Base-by-base conservation (phyloP, 2,329 filamentous ascomycete genomes). In the Paraphaeosphaeria minitans region DNA sequence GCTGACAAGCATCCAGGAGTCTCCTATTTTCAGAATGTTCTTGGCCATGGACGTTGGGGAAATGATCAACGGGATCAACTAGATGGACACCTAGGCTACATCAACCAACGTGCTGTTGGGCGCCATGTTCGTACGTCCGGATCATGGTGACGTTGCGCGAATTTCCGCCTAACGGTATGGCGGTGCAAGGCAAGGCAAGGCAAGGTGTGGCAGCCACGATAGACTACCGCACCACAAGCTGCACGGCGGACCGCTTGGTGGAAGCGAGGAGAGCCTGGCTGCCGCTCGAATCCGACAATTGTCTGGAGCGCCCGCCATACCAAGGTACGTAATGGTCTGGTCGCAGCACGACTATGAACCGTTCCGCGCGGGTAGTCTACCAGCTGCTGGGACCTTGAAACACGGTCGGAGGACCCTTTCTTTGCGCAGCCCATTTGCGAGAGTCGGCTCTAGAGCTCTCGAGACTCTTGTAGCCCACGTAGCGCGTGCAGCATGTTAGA, bases 241-340 rank as follows among this genome's bases (percentile, higher is more conserved):
- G 37, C 42, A 56, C 48, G 16, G 35, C n/a, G 14, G 29, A 46
- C 13, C 31, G 22, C 24, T 24, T 45, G 24, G 37, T 42, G 22
- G 50, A 49, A 56, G 57, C 53, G 50, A 57, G 54, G 53, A 21
- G 19, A 52, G 27, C 27, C 35, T 53, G 24, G 35, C 48, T 41
- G 43, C 55, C 31, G 29, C 48, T 19, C 41, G 33, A 55, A 48
- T 48, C 47, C 49, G 53, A 54, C 22, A 31, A 53, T 58, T 6
- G 53, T 46, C 45, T 47, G 41, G 57, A 41, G 56, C 46, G 29
- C 46, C 64, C 59, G 66, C 64, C 63, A 63, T 69, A n/a, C n/a
- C n/a, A n/a, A n/a, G n/a, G n/a, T n/a, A 67, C 63, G 69, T 67
- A 66, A 70, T 69, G 55, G 59, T 46, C 60, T 66, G 67, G 31